Conservation (phyloP, 305 asterid species). For the Fraxinus baroniana region DNA sequence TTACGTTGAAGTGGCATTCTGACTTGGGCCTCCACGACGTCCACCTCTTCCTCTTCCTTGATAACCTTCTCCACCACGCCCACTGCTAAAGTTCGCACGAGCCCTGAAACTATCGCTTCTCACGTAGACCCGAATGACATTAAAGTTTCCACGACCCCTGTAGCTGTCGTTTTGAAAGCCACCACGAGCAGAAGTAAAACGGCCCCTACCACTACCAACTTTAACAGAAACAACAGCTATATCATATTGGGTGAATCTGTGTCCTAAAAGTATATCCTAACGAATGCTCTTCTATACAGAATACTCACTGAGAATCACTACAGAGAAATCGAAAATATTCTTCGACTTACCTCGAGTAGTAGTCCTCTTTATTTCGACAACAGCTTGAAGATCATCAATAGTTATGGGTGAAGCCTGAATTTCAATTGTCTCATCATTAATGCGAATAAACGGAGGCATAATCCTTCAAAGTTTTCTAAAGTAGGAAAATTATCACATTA, state of each 20-base stretch:
- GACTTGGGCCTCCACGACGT: constrained; percentile 34
- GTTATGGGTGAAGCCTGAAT: constrained; percentile 74
- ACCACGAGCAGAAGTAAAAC: constrained; percentile 57
- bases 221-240: constrained; percentile 21
- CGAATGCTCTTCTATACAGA: background rate
- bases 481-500: background rate
- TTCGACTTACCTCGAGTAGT: constrained; percentile 64
- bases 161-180: constrained; percentile 58
- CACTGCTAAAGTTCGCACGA: constrained; percentile 51
- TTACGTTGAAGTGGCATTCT: constrained; percentile 26
- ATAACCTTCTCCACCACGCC: constrained; percentile 49
- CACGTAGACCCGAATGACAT: constrained; percentile 52
- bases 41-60: constrained; percentile 50
- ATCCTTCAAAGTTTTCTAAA: background rate
- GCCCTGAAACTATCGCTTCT: constrained; percentile 61
- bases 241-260: background rate
- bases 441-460: background rate
- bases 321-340: background rate
- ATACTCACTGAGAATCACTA: background rate
- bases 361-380: constrained; percentile 79
- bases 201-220: constrained; percentile 71
- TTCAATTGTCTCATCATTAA: background rate
- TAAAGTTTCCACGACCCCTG: constrained; percentile 61
- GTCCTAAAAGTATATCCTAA: background rate
- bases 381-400: constrained; percentile 65